phyloP scores from a whole-genome alignment of 164 flowering plant genomes.

The Tetracentron sinense region DNA sequence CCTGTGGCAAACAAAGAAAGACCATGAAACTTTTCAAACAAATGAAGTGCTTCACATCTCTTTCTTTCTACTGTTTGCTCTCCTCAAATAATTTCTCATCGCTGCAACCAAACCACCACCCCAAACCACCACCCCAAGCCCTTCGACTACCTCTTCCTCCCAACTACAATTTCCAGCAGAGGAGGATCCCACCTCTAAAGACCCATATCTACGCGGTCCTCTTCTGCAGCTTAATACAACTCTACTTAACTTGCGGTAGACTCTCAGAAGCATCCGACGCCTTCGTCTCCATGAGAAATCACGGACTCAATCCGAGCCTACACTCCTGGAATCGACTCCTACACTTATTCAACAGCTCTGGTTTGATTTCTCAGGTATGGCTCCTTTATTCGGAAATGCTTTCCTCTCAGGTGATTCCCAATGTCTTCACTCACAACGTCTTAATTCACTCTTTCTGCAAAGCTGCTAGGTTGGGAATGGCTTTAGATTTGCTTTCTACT shows the following conservation, averaged over 20 bases:
- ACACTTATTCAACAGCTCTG: conserved; percentile 44
- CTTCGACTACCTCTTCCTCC: conserved; percentile 5
- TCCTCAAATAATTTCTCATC: too few relatives aligned
- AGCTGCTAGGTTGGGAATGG: conserved; percentile 51
- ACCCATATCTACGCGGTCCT: conserved; percentile 45
- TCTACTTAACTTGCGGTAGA: conserved; percentile 46
- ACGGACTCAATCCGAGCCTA: conserved; percentile 35
- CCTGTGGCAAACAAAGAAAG: too few relatives aligned
- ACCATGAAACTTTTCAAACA: too few relatives aligned
- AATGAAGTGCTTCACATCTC: too few relatives aligned
- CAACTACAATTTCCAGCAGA: background rate
- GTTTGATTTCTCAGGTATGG: conserved; percentile 64
- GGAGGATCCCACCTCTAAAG: conserved; percentile 27
- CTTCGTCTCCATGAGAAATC: conserved; percentile 46
- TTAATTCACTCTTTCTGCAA: conserved; percentile 72
- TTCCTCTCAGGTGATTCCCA: conserved; percentile 42
- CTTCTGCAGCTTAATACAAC: conserved; percentile 63
- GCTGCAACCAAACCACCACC: too few relatives aligned
- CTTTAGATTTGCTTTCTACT: conserved; percentile 45
- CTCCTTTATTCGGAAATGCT: conserved; percentile 50
- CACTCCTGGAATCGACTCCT: conserved; percentile 54
- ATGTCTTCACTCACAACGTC: conserved; percentile 52
- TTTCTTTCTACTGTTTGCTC: too few relatives aligned
- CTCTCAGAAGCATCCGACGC: conserved; percentile 45
- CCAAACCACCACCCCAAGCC: too few relatives aligned